Base-by-base conservation (phyloP, 352 stramenopile species). In the Phytophthora uliginosa region DNA sequence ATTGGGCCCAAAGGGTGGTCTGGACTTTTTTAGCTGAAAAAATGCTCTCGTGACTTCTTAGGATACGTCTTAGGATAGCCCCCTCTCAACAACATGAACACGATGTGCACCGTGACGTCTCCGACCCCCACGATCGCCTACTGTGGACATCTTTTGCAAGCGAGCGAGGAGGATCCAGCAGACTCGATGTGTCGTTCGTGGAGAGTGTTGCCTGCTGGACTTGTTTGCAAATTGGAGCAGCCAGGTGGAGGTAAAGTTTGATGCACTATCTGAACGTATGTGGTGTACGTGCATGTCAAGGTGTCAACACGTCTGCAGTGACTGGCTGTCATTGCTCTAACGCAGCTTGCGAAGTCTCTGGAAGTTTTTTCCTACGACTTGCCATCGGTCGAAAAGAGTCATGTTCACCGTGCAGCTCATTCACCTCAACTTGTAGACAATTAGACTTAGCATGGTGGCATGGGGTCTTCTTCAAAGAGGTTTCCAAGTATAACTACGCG, bases 21-120 rank as follows among this genome's bases (percentile, higher is more conserved):
- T 48, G 40, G 40, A 48, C 22, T 48, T 48, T 42, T 48, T 48
- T n/a, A 48, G 40, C 18, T n/a, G 40, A 48, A 48, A 48, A 48
- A 18, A 42, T 17, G 36, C 36, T 42, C 15, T 20, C 40, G 13
- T 48, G 13, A 48, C 40, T 48, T 48, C 17, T 48, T 48, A 48
- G 40, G 40, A 48, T 48, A 48, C 40, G 40, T 48, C 40, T 48
- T 48, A 48, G 40, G 40, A 48, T 48, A 48, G 40, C 40, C 40
- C 17, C 15, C 40, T 48, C 40, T 48, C 17, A 48, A 48, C 40
- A 48, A 48, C 40, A 48, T 48, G 40, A 48, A 48, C 40, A 48
- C 40, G 40, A 48, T 48, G 40, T 48, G 17, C 40, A 20, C 40
- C 40, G 13, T n/a, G 40, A 7, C 40, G 18, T 42, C 36, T 42